Conservation (phyloP, 208 protist species). For the Vickermania spadyakhi region DNA sequence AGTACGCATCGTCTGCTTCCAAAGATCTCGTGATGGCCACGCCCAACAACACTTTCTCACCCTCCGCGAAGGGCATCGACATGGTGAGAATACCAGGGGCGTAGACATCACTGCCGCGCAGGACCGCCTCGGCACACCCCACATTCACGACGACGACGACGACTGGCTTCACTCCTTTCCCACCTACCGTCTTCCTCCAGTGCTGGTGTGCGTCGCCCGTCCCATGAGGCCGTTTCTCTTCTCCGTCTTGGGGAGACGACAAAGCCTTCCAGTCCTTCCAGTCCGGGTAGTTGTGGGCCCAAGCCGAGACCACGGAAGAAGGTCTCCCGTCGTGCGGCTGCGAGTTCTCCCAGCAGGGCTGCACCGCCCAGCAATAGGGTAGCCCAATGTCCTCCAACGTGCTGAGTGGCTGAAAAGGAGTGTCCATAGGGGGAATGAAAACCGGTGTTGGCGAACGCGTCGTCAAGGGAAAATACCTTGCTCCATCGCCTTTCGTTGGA, state of each 20-base stretch:
- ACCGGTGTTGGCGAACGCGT: too few species aligned
- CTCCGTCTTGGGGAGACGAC: not conserved
- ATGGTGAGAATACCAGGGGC: slow-evolving; percentile 45
- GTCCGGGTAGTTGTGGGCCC: not conserved
- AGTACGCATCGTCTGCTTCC: not conserved
- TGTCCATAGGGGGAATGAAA: not conserved
- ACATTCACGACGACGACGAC: slow-evolving; percentile 56
- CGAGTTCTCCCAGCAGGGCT: not conserved
- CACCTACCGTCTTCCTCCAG: too few species aligned
- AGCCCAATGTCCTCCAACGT: not conserved
- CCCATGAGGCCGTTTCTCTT: not conserved
- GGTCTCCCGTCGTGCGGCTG: too few species aligned
- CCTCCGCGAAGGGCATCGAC: slow-evolving; percentile 12
- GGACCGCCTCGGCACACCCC: slow-evolving; percentile 77
- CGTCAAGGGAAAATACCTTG: too few species aligned
- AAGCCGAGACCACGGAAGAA: too few species aligned
- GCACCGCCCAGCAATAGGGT: not conserved
- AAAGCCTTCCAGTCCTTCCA: too few species aligned
- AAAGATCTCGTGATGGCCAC: slow-evolving; percentile 13
- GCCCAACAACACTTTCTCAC: slow-evolving; percentile 19
- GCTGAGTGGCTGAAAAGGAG: not conserved
- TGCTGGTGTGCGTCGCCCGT: not conserved
- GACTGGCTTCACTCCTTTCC: not conserved
- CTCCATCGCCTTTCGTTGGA: too few species aligned
- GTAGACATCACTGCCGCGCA: slow-evolving; percentile 83